Evolutionary conservation across 805 yeast genomes (phyloP).

Genomic region (Candida jianshihensis): DNA sequence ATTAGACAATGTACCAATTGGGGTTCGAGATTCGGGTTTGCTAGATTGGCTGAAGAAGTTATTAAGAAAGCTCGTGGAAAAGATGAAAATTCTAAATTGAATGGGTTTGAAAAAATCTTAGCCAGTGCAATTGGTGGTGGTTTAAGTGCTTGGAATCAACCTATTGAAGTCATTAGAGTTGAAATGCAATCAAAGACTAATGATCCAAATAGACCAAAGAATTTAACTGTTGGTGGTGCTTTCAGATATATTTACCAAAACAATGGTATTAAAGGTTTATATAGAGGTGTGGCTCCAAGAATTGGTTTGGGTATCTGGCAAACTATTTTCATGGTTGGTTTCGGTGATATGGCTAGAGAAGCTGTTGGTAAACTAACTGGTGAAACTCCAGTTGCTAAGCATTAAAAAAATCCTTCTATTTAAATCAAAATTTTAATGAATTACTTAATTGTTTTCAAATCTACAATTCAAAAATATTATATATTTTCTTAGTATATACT

Average conservation of each 20-base stretch:
- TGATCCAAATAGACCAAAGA: slow-evolving; percentile 94
- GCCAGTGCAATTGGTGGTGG: slow-evolving; percentile 96
- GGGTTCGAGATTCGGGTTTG: slow-evolving; percentile 95
- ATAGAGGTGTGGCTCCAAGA: slow-evolving; percentile 96
- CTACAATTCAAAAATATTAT: too few relatives aligned
- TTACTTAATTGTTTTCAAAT: background rate
- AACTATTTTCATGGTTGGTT: slow-evolving; percentile 96
- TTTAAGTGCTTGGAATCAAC: slow-evolving; percentile 97
- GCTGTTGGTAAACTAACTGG: slow-evolving; percentile 58
- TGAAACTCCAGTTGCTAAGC: slow-evolving; percentile 41
- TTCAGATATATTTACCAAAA: slow-evolving; percentile 74
- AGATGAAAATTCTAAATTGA: slow-evolving; percentile 51
- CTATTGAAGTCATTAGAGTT: slow-evolving; percentile 94
- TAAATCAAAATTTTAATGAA: background rate
- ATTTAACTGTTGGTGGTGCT: slow-evolving; percentile 70
- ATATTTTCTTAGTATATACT: too few relatives aligned
- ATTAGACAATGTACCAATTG: slow-evolving; percentile 97
- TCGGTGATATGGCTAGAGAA: slow-evolving; percentile 89
- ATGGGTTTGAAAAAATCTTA: slow-evolving; percentile 71
- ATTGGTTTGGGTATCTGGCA: slow-evolving; percentile 97
- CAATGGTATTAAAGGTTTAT: slow-evolving; percentile 85
- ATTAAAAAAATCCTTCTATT: slow-evolving; percentile 10
- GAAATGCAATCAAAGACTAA: slow-evolving; percentile 95
- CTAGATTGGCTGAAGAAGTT: slow-evolving; percentile 84
- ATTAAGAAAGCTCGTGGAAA: slow-evolving; percentile 63